Percentiles rank a stretch among this genome's conserved stretches.
phyloP scores from a whole-genome alignment of 1,139 yeast genomes.

The Saccharomyces uvarum region DNA sequence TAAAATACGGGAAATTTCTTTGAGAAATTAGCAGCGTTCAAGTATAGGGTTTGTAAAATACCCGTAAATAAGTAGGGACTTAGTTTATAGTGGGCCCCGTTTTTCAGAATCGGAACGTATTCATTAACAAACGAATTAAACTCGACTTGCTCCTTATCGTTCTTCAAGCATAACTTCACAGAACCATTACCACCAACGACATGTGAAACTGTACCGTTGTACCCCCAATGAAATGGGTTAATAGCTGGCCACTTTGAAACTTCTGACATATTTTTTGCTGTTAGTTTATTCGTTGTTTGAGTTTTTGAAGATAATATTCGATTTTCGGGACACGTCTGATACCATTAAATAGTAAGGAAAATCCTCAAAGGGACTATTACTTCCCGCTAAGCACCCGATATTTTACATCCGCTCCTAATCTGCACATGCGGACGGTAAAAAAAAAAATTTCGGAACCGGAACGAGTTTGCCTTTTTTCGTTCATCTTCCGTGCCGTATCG shows the following conservation, averaged over 20 bases:
- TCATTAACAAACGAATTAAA: conserved; percentile 36
- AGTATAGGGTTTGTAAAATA: conserved; percentile 63
- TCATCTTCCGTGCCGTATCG: neutral
- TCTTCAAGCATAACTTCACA: conserved; percentile 37
- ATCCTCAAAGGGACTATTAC: neutral
- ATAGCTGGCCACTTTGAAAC: conserved; percentile 19
- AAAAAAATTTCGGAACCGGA: conserved; percentile 2
- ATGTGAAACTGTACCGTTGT: conserved; percentile 37
- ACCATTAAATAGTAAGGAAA: neutral
- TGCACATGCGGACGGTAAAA: neutral
- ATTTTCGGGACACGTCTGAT: neutral
- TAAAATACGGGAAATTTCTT: conserved; percentile 53
- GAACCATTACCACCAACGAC: conserved; percentile 31
- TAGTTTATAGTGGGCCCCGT: conserved; percentile 45
- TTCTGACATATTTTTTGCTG: neutral
- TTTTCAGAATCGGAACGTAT: conserved; percentile 41
- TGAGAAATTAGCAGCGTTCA: conserved; percentile 49
- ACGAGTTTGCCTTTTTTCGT: neutral
- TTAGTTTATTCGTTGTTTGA: conserved; percentile 1
- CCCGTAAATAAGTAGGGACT: conserved; percentile 67
- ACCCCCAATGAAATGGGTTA: conserved; percentile 36
- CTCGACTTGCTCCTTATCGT: conserved; percentile 23
- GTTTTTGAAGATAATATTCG: neutral
- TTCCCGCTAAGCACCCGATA: neutral
- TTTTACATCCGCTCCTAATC: neutral